Base-by-base conservation (phyloP, 2,329 filamentous ascomycete species). In the Botrytis elliptica region DNA sequence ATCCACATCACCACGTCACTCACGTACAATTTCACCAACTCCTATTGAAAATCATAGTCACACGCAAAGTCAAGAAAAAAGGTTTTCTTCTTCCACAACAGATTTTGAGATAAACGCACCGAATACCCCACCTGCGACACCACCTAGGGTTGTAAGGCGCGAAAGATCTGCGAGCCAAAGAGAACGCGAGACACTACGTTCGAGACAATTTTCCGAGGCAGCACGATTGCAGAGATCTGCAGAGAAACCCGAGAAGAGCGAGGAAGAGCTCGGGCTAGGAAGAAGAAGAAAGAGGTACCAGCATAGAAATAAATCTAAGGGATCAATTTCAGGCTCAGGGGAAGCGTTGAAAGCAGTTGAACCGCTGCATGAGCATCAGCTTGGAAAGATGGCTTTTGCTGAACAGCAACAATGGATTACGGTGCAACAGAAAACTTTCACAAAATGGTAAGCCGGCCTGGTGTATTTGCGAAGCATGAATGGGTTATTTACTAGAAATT, bases 371-470 rank as follows among this genome's bases (percentile, higher is more conserved):
- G 80, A 81, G 74, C 76, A 79, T 66, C 73, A 75, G 49, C 74
- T 81, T 70, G 76, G 83, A 80, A 90, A 85, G 82, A 91, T 91
- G 89, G 89, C 88, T 74, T 89, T 85, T 82, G 84, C 87, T 77
- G 88, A 90, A 82, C 88, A 91, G 83, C 88, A 91, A 82, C 86
- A 87, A 82, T 92, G 90, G 90, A 88, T 92, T 79, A 90, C 87
- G 81, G 94, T 97, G 84, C 95, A 98, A 86, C 92, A 98, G 84
- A 99, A 98, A 88, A 99, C 96, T 42, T 99, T 99, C 84, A 97
- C 95, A 74, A 99, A 98, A 93, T 99, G 96, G 92, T 93, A 76
- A 65, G 72, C 20, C 40, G 77, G 60, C 38, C 12, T 25, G 42
- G 6, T 75, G 44, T 74, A 60, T 67, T 57, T 46, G 29, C 36